Evolutionary conservation across 2,329 filamentous ascomycete genomes (phyloP).

Genomic region (Ilyonectria robusta): DNA sequence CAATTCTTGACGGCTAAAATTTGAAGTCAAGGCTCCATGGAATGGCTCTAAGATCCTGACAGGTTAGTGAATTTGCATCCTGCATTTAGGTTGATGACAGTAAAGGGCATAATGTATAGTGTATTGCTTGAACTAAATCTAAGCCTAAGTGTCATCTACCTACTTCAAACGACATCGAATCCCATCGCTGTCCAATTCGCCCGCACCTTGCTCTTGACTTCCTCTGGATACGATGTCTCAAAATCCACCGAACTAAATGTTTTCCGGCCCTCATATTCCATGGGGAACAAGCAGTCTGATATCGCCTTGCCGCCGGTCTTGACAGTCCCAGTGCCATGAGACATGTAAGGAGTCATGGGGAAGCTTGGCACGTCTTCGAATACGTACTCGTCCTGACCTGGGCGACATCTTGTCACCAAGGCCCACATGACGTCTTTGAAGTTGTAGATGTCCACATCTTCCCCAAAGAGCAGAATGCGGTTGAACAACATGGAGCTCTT

Average conservation of each 20-base stretch:
- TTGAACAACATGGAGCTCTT: slow-evolving; percentile 59
- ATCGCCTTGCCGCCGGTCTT: slow-evolving; percentile 61
- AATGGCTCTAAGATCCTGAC: too few relatives aligned
- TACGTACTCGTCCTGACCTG: slow-evolving; percentile 58
- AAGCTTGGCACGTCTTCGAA: slow-evolving; percentile 61
- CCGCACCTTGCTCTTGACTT: slow-evolving; percentile 20
- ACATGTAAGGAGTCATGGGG: slow-evolving; percentile 63
- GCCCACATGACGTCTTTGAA: slow-evolving; percentile 64
- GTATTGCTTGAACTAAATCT: too few relatives aligned
- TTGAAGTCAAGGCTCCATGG: too few relatives aligned
- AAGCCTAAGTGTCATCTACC: too few relatives aligned
- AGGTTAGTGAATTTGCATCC: too few relatives aligned
- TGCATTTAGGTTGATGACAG: too few relatives aligned
- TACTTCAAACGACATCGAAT: neutral
- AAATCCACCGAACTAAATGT: slow-evolving; percentile 51
- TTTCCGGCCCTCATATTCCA: slow-evolving; percentile 56
- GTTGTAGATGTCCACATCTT: slow-evolving; percentile 63
- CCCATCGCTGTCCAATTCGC: slow-evolving; percentile 13
- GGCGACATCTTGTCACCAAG: slow-evolving; percentile 62
- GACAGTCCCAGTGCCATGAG: slow-evolving; percentile 53
- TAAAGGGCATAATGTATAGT: too few relatives aligned
- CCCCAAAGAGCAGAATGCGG: slow-evolving; percentile 60
- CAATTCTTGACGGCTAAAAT: too few relatives aligned
- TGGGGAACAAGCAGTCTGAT: slow-evolving; percentile 58
- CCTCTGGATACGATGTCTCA: slow-evolving; percentile 51